Percentiles rank a stretch among this genome's conserved stretches.
phyloP scores from a whole-genome alignment of 352 stramenopile species.

The Phytophthora pinifolia region DNA sequence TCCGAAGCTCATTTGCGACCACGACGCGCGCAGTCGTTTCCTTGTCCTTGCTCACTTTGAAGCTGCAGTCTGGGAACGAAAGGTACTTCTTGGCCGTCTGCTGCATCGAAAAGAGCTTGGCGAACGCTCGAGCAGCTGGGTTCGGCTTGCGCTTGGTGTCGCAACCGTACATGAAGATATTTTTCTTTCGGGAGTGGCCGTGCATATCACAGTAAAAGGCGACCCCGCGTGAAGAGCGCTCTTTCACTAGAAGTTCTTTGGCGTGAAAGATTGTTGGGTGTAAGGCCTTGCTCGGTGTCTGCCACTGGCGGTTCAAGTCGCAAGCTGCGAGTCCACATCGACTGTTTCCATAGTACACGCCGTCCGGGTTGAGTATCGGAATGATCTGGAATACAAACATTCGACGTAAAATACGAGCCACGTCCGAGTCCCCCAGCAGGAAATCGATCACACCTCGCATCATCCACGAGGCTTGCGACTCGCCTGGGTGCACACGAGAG shows the following conservation, averaged over 20 bases:
- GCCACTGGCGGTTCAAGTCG: slow-evolving; percentile 92
- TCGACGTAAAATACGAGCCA: slow-evolving; percentile 69
- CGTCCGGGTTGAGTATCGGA: slow-evolving; percentile 94
- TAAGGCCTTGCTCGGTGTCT: slow-evolving; percentile 49
- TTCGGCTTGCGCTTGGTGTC: slow-evolving; percentile 90
- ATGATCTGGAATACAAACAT: slow-evolving; percentile 93
- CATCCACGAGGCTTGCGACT: slow-evolving; percentile 93
- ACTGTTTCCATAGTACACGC: slow-evolving; percentile 93
- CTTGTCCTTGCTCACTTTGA: slow-evolving; percentile 81
- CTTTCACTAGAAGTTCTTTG: slow-evolving; percentile 78
- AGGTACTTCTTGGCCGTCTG: slow-evolving; percentile 67
- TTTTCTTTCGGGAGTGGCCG: slow-evolving; percentile 92
- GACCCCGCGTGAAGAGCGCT: slow-evolving; percentile 56
- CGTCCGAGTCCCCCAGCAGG: slow-evolving; percentile 58
- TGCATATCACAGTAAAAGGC: slow-evolving; percentile 91
- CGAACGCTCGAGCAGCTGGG: slow-evolving; percentile 67
- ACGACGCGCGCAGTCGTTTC: slow-evolving; percentile 84
- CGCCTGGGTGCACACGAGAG: slow-evolving; percentile 89
- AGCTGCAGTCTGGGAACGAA: slow-evolving; percentile 72
- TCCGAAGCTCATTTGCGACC: slow-evolving; percentile 71
- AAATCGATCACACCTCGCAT: slow-evolving; percentile 93
- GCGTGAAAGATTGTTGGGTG: slow-evolving; percentile 91
- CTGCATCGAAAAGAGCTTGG: slow-evolving; percentile 66
- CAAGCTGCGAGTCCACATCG: slow-evolving; percentile 79
- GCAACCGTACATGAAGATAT: slow-evolving; percentile 95